phyloP scores from a whole-genome alignment of 305 asterid genomes.

The Solanum hybrid region DNA sequence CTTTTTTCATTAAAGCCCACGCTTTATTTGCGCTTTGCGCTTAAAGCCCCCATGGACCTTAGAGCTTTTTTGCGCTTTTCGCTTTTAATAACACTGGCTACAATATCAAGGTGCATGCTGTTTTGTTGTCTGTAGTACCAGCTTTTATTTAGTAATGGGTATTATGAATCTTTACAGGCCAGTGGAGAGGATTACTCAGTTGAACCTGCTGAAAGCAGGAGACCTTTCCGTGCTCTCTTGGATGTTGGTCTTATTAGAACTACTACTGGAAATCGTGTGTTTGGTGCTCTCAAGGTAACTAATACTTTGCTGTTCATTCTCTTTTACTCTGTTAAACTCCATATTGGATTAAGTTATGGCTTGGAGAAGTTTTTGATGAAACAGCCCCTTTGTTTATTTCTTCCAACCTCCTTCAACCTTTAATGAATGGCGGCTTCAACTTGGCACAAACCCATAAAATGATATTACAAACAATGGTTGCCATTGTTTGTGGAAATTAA shows the following conservation, averaged over 20 bases:
- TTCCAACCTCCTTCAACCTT: neutral
- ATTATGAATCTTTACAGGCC: slow-evolving; percentile 35
- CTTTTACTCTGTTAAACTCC: neutral
- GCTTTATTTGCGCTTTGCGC: too few relatives aligned
- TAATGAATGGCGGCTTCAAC: neutral
- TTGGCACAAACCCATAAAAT: neutral
- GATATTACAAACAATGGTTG: neutral
- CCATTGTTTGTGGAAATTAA: neutral
- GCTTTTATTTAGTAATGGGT: neutral
- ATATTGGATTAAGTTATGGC: neutral
- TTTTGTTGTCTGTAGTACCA: neutral
- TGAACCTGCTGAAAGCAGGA: slow-evolving; percentile 78
- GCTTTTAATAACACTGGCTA: neutral
- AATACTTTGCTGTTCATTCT: neutral
- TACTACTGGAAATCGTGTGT: slow-evolving; percentile 86
- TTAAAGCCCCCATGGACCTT: too few relatives aligned
- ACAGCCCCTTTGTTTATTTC: neutral
- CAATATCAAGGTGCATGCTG: neutral
- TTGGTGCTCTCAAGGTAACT: slow-evolving; percentile 81
- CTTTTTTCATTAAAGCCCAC: too few relatives aligned
- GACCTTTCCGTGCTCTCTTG: slow-evolving; percentile 95
- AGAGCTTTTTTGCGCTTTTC: too few relatives aligned
- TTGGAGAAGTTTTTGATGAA: neutral
- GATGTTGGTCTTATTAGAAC: slow-evolving; percentile 86
- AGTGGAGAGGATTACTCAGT: slow-evolving; percentile 93